Evolutionary conservation across 345 rosid species (phyloP).

Genomic region (Linum trigynum): DNA sequence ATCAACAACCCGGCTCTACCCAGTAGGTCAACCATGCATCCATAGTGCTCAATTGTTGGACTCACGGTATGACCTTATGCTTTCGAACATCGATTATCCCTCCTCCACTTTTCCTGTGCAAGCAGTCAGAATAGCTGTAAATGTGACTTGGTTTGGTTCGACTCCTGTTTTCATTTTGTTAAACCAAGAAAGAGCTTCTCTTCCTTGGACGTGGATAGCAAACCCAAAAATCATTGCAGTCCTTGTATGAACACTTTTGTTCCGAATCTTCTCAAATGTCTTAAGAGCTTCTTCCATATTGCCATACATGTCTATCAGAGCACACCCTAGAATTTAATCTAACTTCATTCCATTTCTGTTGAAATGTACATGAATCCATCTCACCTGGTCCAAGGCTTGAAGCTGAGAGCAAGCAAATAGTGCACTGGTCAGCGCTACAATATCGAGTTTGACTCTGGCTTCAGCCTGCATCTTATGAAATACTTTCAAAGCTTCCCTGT

Average conservation of each 20-base stretch:
- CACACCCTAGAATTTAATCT: conserved; percentile 44
- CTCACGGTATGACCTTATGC: conserved; percentile 36
- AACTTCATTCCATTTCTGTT: conserved; percentile 16
- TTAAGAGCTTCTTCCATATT: conserved; percentile 45
- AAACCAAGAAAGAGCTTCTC: conserved; percentile 47
- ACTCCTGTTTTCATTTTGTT: conserved; percentile 49
- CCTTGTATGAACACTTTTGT: conserved; percentile 43
- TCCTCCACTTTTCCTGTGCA: conserved; percentile 57
- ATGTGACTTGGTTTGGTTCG: conserved; percentile 52
- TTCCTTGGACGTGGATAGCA: conserved; percentile 54
- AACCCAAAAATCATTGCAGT: conserved; percentile 57
- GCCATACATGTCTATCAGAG: conserved; percentile 63
- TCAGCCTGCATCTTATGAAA: conserved; percentile 54
- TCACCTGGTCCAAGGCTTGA: conserved; percentile 68
- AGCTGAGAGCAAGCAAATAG: conserved; percentile 68
- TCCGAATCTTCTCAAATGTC: conserved; percentile 31
- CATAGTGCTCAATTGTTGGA: conserved; percentile 68
- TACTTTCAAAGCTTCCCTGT: conserved; percentile 51
- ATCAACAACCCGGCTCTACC: conserved; percentile 59
- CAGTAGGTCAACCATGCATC: conserved; percentile 72
- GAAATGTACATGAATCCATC: conserved; percentile 59
- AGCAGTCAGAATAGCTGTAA: conserved; percentile 59
- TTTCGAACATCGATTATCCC: conserved; percentile 42
- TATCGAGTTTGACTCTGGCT: conserved; percentile 47
- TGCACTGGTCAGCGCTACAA: conserved; percentile 35